Evolutionary conservation across 345 rosid species (phyloP).

Genomic region (Carallia brachiata): DNA sequence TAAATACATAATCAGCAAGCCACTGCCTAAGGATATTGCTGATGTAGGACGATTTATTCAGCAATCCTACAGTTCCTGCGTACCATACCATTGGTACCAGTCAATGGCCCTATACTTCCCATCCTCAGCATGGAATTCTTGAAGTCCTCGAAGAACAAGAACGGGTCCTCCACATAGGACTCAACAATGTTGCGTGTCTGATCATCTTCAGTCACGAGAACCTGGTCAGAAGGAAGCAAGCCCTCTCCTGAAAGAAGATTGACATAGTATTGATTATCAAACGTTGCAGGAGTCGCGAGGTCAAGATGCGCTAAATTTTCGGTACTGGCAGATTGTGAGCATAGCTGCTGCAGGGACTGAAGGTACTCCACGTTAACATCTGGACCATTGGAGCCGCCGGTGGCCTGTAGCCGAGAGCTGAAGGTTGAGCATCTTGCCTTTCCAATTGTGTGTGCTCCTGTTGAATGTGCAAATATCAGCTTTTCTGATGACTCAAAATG

Average conservation of each 20-base stretch:
- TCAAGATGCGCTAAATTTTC: conserved; percentile 57
- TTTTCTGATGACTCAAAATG: too few relatives aligned
- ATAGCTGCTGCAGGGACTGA: conserved; percentile 58
- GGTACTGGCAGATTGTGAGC: conserved; percentile 33
- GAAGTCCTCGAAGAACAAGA: conserved; percentile 60
- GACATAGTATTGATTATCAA: conserved; percentile 78
- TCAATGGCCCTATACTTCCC: conserved; percentile 45
- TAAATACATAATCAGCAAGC: too few relatives aligned
- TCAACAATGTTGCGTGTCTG: conserved; percentile 48
- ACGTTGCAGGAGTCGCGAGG: conserved; percentile 64
- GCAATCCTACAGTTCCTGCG: conserved; percentile 49
- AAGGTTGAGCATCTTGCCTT: conserved; percentile 77
- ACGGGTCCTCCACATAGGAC: conserved; percentile 48
- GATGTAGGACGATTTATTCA: conserved; percentile 21
- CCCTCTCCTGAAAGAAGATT: conserved; percentile 79
- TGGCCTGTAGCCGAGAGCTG: conserved; percentile 46
- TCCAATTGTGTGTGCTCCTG: conserved; percentile 83
- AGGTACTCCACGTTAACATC: conserved; percentile 55
- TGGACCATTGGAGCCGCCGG: conserved; percentile 30
- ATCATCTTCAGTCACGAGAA: conserved; percentile 47
- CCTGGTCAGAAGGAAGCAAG: conserved; percentile 75
- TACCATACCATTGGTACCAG: conserved; percentile 36
- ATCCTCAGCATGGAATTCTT: conserved; percentile 59
- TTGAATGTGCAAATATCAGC: background rate
- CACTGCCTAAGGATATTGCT: too few relatives aligned